These are phyloP conservation scores for Trichoderma gamsii DNA, from an alignment of 495 filamentous ascomycete genomes.

Conservation along the genomic window DNA sequence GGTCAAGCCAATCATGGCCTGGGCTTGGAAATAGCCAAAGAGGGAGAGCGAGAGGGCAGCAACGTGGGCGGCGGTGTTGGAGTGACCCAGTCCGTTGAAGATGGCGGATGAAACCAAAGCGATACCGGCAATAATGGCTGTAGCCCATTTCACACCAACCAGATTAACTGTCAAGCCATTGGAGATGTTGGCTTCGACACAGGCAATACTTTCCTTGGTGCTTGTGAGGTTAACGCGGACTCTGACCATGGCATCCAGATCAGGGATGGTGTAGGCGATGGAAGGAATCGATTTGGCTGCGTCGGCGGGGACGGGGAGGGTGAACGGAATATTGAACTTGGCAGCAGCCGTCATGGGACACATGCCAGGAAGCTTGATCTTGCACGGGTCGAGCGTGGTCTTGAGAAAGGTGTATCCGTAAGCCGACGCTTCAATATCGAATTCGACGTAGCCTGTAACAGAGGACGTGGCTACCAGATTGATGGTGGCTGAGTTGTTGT, in stretches of 20 bases:
- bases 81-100: slow-evolving; percentile 75
- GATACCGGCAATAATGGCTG: slow-evolving; percentile 79
- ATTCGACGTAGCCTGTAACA: slow-evolving; percentile 77
- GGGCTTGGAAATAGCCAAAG: slow-evolving; percentile 92
- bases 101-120: slow-evolving; percentile 79
- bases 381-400: slow-evolving; percentile 70
- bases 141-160: slow-evolving; percentile 79
- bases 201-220: slow-evolving; percentile 61
- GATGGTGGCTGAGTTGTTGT: slow-evolving; percentile 64
- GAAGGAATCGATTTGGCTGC: slow-evolving; percentile 64
- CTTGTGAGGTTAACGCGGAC: slow-evolving; percentile 69
- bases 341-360: slow-evolving; percentile 86
- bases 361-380: slow-evolving; percentile 61
- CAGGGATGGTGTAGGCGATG: slow-evolving; percentile 85
- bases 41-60: slow-evolving; percentile 91
- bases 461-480: slow-evolving; percentile 77
- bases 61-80: slow-evolving; percentile 95
- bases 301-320: slow-evolving; percentile 48
- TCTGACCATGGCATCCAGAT: slow-evolving; percentile 82
- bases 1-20: slow-evolving; percentile 87
- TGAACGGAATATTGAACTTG: slow-evolving; percentile 56
- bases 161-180: slow-evolving; percentile 93
- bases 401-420: slow-evolving; percentile 70
- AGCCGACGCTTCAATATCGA: slow-evolving; percentile 68
- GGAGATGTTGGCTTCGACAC: slow-evolving; percentile 80